A percentile compares a stretch with the other conserved stretches of the same genome.
Conservation (phyloP, 2,329 filamentous ascomycete genomes). For the Dactylonectria estremocensis region DNA sequence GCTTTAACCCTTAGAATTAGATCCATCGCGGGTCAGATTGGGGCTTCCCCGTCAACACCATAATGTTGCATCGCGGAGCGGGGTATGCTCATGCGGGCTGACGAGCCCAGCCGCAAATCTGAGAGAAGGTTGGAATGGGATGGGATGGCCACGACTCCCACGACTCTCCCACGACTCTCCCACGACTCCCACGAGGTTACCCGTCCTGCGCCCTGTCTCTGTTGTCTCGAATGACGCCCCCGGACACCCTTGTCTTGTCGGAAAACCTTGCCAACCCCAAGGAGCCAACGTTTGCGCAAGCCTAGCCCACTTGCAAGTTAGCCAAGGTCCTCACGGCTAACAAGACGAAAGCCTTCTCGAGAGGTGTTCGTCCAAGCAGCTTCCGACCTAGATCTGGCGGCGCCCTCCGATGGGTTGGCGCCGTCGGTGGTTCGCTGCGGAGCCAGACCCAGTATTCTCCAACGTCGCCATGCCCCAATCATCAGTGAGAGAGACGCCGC, state of each 20-base stretch:
- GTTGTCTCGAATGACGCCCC: not conserved
- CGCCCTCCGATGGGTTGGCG: slow-evolving; percentile 1
- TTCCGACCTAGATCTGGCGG: not conserved
- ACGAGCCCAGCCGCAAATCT: slow-evolving; percentile 1
- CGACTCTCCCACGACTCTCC: too few relatives aligned
- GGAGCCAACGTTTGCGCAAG: too few relatives aligned
- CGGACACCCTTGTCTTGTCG: not conserved
- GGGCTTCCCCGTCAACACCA: slow-evolving; percentile 33
- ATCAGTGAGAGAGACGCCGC: not conserved
- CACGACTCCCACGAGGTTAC: too few relatives aligned
- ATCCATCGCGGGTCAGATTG: slow-evolving; percentile 33
- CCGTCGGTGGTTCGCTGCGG: not conserved
- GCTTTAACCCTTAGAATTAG: slow-evolving; percentile 35
- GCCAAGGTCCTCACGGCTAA: not conserved
- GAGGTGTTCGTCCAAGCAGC: not conserved
- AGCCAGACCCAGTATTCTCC: slow-evolving; percentile 2
- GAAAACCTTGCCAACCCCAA: not conserved
- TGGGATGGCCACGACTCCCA: too few relatives aligned
- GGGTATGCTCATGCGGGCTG: slow-evolving; percentile 36
- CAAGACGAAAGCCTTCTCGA: too few relatives aligned
- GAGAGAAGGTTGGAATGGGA: too few relatives aligned
- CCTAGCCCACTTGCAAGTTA: too few relatives aligned
- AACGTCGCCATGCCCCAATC: slow-evolving; percentile 11
- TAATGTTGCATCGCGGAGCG: slow-evolving; percentile 40
- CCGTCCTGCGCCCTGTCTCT: slow-evolving; percentile 9